phyloP scores from a whole-genome alignment of 2,329 filamentous ascomycete genomes.

The Dothistroma pini region DNA sequence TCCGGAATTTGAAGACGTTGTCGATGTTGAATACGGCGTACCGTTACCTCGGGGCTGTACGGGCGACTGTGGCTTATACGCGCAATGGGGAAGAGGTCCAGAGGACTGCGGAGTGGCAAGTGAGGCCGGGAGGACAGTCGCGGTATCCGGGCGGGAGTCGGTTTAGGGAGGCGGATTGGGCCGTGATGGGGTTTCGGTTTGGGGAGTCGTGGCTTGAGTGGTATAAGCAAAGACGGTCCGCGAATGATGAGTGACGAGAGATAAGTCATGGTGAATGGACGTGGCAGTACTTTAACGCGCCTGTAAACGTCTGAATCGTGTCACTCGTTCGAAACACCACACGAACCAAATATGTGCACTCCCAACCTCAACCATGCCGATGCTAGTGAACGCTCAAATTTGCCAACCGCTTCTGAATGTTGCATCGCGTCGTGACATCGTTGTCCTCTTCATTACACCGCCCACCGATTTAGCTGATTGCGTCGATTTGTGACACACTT shows the following conservation, averaged over 20 bases:
- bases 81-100: slow-evolving; percentile 6
- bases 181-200: slow-evolving; percentile 14
- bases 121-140: neutral
- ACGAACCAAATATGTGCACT: neutral
- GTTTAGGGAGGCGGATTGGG: slow-evolving; percentile 17
- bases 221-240: neutral
- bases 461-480: neutral
- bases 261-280: neutral
- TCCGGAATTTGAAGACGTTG: slow-evolving; percentile 20
- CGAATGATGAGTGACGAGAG: neutral
- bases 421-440: neutral
- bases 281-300: neutral
- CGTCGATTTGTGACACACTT: neutral
- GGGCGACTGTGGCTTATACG: slow-evolving; percentile 10
- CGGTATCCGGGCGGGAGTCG: neutral
- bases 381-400: neutral
- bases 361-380: neutral
- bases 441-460: neutral
- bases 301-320: neutral
- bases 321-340: neutral
- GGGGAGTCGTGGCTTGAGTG: slow-evolving; percentile 11
- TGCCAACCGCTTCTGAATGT: neutral
- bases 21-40: slow-evolving; percentile 18
- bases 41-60: slow-evolving; percentile 15
- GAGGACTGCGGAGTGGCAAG: slow-evolving; percentile 11